Conservation (phyloP, 2,329 filamentous ascomycete species). For the Orbilia blumenaviensis region DNA sequence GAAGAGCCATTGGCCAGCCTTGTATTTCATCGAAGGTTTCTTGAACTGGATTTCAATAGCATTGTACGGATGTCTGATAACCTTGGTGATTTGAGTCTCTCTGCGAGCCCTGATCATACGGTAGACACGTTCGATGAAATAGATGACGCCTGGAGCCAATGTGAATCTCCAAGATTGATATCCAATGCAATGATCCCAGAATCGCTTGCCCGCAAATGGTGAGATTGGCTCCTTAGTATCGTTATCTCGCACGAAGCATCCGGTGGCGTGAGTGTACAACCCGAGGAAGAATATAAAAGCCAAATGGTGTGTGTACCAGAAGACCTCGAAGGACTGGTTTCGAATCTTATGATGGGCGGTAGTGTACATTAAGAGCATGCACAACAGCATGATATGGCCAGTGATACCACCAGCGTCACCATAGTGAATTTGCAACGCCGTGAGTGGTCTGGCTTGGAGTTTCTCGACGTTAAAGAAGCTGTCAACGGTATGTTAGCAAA, state of each 20-base stretch:
- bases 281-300: constrained; percentile 94
- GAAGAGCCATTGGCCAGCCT: constrained; percentile 98
- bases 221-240: constrained; percentile 72
- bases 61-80: constrained; percentile 95
- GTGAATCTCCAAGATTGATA: constrained; percentile 99
- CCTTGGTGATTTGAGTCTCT: constrained; percentile 87
- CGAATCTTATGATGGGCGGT: constrained; percentile 92
- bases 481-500: neutral
- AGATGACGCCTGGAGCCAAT: constrained; percentile 82
- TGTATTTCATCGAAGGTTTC: constrained; percentile 97
- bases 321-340: constrained; percentile 96
- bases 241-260: constrained; percentile 89
- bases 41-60: constrained; percentile 96
- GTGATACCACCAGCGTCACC: constrained; percentile 88
- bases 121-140: constrained; percentile 86
- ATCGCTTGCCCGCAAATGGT: constrained; percentile 81
- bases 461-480: constrained; percentile 96
- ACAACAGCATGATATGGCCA: constrained; percentile 97
- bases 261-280: constrained; percentile 93
- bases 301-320: constrained; percentile 99
- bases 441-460: constrained; percentile 79
- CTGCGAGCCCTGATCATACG: constrained; percentile 86
- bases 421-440: constrained; percentile 91
- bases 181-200: constrained; percentile 93
- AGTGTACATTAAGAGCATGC: constrained; percentile 98